Percentiles rank a stretch among this genome's conserved stretches.
These are phyloP conservation scores for Coemansia sp. DNA, from an alignment of 192 early-diverging fungal genomes.

Conservation along the genomic window DNA sequence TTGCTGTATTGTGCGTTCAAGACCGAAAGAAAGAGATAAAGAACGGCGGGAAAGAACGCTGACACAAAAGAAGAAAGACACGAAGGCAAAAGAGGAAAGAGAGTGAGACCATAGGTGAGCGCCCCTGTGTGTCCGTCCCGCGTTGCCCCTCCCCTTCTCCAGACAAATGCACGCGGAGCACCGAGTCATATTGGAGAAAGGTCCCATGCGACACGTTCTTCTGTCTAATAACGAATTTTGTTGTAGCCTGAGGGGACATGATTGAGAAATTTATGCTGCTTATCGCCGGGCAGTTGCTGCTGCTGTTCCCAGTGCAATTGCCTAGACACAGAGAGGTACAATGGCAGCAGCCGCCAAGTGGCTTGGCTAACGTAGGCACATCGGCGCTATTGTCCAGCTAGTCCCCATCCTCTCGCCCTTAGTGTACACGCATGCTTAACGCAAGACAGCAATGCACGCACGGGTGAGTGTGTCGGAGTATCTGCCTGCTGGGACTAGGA, in stretches of 20 bases:
- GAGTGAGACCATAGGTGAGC: background rate
- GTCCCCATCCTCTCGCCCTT: background rate
- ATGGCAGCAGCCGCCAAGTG: background rate
- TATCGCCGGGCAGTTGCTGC: background rate
- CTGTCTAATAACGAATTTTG: background rate
- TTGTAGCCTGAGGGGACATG: background rate
- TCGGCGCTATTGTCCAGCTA: background rate
- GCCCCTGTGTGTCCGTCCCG: background rate
- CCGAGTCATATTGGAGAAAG: background rate
- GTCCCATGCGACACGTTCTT: background rate
- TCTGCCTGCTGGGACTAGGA: background rate
- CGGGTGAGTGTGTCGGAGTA: background rate
- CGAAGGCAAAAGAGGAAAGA: slow-evolving; percentile 22
- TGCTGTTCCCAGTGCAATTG: background rate
- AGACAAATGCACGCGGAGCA: slow-evolving; percentile 4
- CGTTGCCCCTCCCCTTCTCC: slow-evolving; percentile 8
- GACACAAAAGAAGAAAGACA: slow-evolving; percentile 7
- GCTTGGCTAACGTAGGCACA: background rate
- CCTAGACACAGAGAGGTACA: background rate
- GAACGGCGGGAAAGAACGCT: background rate
- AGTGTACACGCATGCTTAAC: background rate
- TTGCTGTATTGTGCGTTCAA: background rate
- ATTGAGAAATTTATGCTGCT: background rate
- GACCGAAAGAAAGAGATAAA: slow-evolving; percentile 5
- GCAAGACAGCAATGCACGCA: background rate